These are phyloP conservation scores for Vigna trinervia DNA, from an alignment of 306 rosid species.

Conservation along the genomic window DNA sequence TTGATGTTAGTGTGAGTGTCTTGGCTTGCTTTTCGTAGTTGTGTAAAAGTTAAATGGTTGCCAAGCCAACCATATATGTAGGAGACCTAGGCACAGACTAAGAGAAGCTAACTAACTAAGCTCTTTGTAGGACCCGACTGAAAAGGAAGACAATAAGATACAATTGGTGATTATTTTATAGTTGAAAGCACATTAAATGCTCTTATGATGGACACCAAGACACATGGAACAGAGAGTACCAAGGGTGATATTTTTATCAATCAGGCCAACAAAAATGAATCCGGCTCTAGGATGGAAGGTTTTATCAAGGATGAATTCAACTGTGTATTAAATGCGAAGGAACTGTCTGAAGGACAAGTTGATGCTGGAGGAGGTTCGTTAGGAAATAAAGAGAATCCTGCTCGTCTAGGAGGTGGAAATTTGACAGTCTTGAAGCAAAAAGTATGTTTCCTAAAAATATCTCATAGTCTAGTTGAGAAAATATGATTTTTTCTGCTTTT, in stretches of 20 bases:
- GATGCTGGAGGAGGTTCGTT: constrained; percentile 40
- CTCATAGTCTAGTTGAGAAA: constrained; percentile 7
- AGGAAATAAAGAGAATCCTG: constrained; percentile 42
- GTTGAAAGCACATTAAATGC: constrained; percentile 46
- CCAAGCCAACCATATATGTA: constrained; percentile 3
- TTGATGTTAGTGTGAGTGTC: constrained; percentile 17
- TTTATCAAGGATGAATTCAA: constrained; percentile 40
- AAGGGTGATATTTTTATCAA: constrained; percentile 27
- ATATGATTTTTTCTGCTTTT: constrained; percentile 16
- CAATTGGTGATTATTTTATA: constrained; percentile 38
- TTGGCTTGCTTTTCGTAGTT: constrained; percentile 46
- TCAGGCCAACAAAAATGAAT: constrained; percentile 34
- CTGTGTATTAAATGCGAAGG: constrained; percentile 39
- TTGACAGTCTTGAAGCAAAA: constrained; percentile 39
- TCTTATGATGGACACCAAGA: constrained; percentile 53
- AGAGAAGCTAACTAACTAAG: constrained; percentile 36
- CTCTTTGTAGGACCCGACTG: constrained; percentile 42
- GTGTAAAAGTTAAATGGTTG: constrained; percentile 47
- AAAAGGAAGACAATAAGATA: constrained; percentile 31
- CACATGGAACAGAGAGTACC: constrained; percentile 31
- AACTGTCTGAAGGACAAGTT: constrained; percentile 18
- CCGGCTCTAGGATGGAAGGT: constrained; percentile 47
- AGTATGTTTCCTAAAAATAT: constrained; percentile 27
- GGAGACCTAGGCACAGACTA: constrained; percentile 35
- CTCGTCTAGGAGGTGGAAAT: constrained; percentile 36